phyloP scores from a whole-genome alignment of 768 basidiomycete genomes.

The Tylopilus sp. region DNA sequence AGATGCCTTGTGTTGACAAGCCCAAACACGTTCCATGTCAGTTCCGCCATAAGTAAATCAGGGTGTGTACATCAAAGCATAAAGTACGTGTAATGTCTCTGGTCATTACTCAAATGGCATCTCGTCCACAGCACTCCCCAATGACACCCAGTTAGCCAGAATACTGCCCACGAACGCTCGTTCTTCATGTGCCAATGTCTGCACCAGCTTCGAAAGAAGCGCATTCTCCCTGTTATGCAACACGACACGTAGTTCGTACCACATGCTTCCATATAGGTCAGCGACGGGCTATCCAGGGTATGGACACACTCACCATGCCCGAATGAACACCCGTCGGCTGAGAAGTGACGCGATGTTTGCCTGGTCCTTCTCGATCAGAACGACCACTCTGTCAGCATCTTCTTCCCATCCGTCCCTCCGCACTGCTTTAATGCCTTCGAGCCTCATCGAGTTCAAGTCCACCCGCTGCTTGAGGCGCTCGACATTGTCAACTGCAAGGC shows the following conservation, averaged over 20 bases:
- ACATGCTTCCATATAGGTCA: slow-evolving; percentile 57
- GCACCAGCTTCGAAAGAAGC: slow-evolving; percentile 68
- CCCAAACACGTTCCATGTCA: slow-evolving; percentile 6
- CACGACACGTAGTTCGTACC: slow-evolving; percentile 93
- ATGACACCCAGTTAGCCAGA: slow-evolving; percentile 68
- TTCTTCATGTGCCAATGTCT: slow-evolving; percentile 73
- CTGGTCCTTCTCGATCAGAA: slow-evolving; percentile 81
- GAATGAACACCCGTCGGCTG: slow-evolving; percentile 80
- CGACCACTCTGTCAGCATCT: slow-evolving; percentile 74
- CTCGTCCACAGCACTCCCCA: slow-evolving; percentile 63
- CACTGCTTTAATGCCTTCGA: slow-evolving; percentile 66
- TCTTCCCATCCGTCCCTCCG: slow-evolving; percentile 84
- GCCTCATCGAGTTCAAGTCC: slow-evolving; percentile 68
- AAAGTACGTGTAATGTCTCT: neutral
- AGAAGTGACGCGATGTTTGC: slow-evolving; percentile 71
- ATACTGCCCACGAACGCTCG: slow-evolving; percentile 62
- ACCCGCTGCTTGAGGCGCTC: slow-evolving; percentile 86
- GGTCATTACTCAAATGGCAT: slow-evolving; percentile 80
- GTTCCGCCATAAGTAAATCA: slow-evolving; percentile 13
- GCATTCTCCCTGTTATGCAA: slow-evolving; percentile 89
- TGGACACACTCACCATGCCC: slow-evolving; percentile 61
- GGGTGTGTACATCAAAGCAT: slow-evolving; percentile 12
- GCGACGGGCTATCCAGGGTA: neutral
- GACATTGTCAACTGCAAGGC: slow-evolving; percentile 85
- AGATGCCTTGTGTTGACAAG: too few relatives aligned